Evolutionary conservation across 2,329 filamentous ascomycete species (phyloP), one percentile per base, ranked within the genome.

Genomic region (Clarireedia sp.): DNA sequence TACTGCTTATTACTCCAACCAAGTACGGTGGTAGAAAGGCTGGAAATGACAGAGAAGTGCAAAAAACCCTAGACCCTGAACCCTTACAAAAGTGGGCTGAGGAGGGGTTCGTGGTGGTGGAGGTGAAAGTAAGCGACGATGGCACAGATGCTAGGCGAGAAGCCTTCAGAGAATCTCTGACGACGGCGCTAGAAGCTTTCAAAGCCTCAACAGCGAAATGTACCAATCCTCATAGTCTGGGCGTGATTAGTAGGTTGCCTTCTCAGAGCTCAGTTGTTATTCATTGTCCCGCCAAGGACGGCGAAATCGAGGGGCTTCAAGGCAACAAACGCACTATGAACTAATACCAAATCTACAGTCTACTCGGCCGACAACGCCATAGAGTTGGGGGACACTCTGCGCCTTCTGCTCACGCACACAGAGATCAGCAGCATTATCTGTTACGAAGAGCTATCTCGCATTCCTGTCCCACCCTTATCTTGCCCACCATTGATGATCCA

Each of bases 21-120:
- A 8, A 53, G 43, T 49, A 60, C 47, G 24, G 52, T 46, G 29
- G 51, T 48, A 3, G 38, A 57, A 16, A 59, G 59, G 29, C 49
- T 50, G 2, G 38, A 57, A n/a, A 59, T 59, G 46, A 64, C n/a
- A 29, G 7, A 19, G 37, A 40, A 19, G 14, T 17, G 12, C 56
- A 43, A 10, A 56, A 58, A 40, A 58, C 53, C n/a, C 47, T 63
- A 3, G 61, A 63, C 58, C 61, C 61, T 8, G 60, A 59, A n/a
- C 69, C 69, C 5, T 47, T 66, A 40, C 64, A 66, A 45, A 71
- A 72, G 63, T 72, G 69, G 69, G 70, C 70, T 7, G 69, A 71
- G 48, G 69, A 71, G 52, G 68, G 69, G 3, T 72, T 67, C 56
- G 61, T 66, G 1, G 67, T 50, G 14, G 46, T 48, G 33, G 47